Conservation (phyloP, 148 eudicot genomes). For the Suaeda aralocaspica region DNA sequence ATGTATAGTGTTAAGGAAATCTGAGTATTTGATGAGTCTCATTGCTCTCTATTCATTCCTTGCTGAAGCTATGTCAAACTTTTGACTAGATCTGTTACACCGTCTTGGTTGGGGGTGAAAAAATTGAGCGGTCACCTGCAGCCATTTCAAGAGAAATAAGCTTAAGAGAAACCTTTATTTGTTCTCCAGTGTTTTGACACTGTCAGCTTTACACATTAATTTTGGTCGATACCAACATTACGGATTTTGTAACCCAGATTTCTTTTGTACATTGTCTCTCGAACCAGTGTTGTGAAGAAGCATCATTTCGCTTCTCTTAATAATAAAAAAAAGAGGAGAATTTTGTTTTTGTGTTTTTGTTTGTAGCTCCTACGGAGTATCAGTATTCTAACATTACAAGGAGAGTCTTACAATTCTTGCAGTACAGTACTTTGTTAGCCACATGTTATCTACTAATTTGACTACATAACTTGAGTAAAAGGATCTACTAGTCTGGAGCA, state of each 20-base stretch:
- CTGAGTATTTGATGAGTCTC: not conserved
- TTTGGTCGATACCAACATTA: slow-evolving; percentile 10
- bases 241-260: not conserved
- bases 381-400: too few species aligned
- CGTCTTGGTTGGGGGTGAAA: slow-evolving; percentile 5
- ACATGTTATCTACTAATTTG: too few species aligned
- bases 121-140: not conserved
- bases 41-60: not conserved
- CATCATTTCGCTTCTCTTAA: not conserved
- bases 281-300: not conserved
- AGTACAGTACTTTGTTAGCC: too few species aligned
- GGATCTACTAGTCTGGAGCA: too few species aligned
- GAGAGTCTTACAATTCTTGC: too few species aligned
- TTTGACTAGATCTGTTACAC: not conserved
- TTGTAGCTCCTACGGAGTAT: too few species aligned
- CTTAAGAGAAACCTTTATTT: not conserved
- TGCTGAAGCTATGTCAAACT: slow-evolving; percentile 8
- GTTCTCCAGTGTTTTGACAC: not conserved
- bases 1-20: not conserved
- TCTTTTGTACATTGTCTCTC: not conserved
- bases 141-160: slow-evolving; percentile 18
- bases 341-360: not conserved
- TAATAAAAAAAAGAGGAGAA: not conserved
- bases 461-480: too few species aligned
- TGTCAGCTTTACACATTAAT: not conserved